These are phyloP conservation scores for Trichoderma koningii DNA, from an alignment of 2,329 filamentous ascomycete genomes.

Conservation along the genomic window DNA sequence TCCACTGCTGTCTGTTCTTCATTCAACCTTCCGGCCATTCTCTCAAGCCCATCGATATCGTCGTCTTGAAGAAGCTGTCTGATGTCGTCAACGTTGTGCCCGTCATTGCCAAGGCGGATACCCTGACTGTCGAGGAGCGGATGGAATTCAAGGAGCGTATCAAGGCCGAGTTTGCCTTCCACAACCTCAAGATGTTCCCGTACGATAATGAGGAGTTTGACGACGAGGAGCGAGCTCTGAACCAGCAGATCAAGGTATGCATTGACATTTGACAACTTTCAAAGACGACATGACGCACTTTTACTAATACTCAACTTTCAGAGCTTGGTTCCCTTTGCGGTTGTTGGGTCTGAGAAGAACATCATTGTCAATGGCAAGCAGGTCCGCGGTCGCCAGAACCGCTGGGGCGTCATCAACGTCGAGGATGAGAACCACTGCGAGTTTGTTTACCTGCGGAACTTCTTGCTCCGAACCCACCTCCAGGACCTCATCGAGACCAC, in stretches of 20 bases:
- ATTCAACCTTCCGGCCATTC: conserved; percentile 98
- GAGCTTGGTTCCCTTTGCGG: conserved; percentile 94
- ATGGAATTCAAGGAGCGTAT: conserved; percentile 97
- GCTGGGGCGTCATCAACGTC: conserved; percentile 99
- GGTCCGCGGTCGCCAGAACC: conserved; percentile 96
- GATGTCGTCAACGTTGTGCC: conserved; percentile 99
- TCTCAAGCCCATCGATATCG: conserved; percentile 98
- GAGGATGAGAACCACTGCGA: conserved; percentile 99
- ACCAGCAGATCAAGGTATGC: conserved; percentile 91
- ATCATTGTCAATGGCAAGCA: conserved; percentile 98
- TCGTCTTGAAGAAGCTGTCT: conserved; percentile 98
- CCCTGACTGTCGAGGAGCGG: conserved; percentile 92
- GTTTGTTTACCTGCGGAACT: conserved; percentile 97
- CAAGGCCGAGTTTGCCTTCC: conserved; percentile 99
- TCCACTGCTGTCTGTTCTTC: conserved; percentile 99
- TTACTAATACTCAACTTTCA: conserved; percentile 44
- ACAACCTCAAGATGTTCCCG: conserved; percentile 99
- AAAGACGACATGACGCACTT: not conserved
- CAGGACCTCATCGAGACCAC: conserved; percentile 99
- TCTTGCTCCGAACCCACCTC: conserved; percentile 95
- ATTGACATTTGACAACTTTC: not conserved
- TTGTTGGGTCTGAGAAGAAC: conserved; percentile 96
- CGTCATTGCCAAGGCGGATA: conserved; percentile 98
- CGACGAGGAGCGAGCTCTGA: conserved; percentile 90
- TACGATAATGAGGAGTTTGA: conserved; percentile 99